These are phyloP conservation scores for Taphrina communis DNA, from an alignment of 1,139 yeast genomes.

Conservation along the genomic window DNA sequence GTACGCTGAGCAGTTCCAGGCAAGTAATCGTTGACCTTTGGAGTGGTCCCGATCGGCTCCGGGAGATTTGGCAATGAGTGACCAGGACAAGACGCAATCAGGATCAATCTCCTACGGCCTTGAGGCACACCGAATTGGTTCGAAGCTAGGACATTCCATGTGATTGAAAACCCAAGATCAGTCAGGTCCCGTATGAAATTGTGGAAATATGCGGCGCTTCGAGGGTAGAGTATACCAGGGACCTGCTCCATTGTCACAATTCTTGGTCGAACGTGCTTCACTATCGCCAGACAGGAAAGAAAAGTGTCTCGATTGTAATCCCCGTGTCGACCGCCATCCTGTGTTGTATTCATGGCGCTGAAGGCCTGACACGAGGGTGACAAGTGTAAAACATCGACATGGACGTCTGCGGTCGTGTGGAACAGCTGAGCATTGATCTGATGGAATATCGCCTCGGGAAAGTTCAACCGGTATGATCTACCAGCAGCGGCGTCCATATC, in stretches of 20 bases:
- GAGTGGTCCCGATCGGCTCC: too few species aligned
- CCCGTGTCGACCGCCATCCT: constrained; percentile 7
- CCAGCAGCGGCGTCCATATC: not conserved
- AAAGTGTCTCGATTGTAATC: constrained; percentile 7
- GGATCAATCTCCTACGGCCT: not conserved
- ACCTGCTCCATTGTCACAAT: constrained; percentile 9
- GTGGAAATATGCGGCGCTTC: not conserved
- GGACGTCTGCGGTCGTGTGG: not conserved
- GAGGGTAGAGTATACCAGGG: constrained; percentile 7
- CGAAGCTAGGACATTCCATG: not conserved
- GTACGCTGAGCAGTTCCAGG: not conserved
- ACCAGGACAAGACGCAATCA: constrained; percentile 7
- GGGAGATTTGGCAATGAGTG: not conserved
- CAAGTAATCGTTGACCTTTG: constrained; percentile 12
- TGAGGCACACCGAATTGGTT: not conserved
- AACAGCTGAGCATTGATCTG: constrained; percentile 9
- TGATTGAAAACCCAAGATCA: not conserved
- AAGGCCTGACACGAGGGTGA: constrained; percentile 8
- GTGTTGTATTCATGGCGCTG: constrained; percentile 13
- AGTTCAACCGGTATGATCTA: not conserved
- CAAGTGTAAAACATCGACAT: constrained; percentile 8
- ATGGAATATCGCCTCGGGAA: not conserved
- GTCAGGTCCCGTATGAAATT: not conserved
- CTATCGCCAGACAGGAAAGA: not conserved
- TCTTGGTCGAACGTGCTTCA: constrained; percentile 9